Conservation (phyloP, 305 asterid genomes). For the Rubia peregrina region DNA sequence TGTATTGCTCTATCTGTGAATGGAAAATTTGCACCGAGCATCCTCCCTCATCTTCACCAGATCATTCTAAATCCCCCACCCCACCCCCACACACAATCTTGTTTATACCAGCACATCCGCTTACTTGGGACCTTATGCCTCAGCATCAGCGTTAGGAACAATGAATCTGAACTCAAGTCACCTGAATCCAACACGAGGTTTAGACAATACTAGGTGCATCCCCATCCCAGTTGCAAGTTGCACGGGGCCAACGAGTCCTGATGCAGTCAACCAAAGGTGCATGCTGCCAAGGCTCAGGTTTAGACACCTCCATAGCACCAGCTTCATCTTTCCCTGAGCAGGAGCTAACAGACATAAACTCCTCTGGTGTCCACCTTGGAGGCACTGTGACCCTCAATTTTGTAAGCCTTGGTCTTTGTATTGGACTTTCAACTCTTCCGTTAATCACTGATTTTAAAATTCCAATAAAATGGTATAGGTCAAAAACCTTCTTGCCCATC, state of each 20-base stretch:
- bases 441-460: conserved; percentile 68
- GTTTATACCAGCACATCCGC: neutral
- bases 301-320: conserved; percentile 40
- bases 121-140: neutral
- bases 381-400: conserved; percentile 85
- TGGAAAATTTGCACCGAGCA: conserved; percentile 3
- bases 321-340: conserved; percentile 26
- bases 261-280: conserved; percentile 92
- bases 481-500: conserved; percentile 78
- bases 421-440: conserved; percentile 42
- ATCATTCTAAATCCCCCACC: neutral
- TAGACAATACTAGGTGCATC: conserved; percentile 92
- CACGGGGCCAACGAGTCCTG: conserved; percentile 80
- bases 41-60: neutral
- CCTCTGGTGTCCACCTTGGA: conserved; percentile 95
- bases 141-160: conserved; percentile 6
- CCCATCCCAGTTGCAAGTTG: conserved; percentile 89
- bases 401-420: conserved; percentile 74
- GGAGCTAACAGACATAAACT: conserved; percentile 50
- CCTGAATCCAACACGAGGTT: conserved; percentile 8
- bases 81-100: neutral
- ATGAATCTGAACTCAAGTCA: conserved; percentile 4
- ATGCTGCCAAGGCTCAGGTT: conserved; percentile 62
- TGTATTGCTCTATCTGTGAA: neutral
- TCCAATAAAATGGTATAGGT: conserved; percentile 89